A percentile compares a stretch with the other conserved stretches of the same genome.
These are phyloP conservation scores for Nannizzia gypsea DNA, from an alignment of 2,329 filamentous ascomycete species.

Conservation along the genomic window DNA sequence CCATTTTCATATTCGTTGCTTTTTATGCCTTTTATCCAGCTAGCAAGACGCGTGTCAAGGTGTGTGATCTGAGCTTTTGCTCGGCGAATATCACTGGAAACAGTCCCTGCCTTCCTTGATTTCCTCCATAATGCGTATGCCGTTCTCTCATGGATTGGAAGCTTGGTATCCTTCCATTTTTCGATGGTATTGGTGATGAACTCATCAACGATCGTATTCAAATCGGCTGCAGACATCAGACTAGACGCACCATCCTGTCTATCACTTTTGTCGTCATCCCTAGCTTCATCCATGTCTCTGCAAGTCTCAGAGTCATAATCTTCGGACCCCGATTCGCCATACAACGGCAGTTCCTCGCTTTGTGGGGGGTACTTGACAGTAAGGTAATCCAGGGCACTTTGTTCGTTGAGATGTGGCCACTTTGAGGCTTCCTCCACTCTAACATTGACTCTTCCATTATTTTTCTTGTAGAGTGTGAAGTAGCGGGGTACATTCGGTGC, in stretches of 20 bases:
- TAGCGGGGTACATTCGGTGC: slow-evolving; percentile 10
- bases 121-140: slow-evolving; percentile 52
- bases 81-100: slow-evolving; percentile 33
- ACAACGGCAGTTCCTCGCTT: slow-evolving; percentile 37
- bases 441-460: slow-evolving; percentile 17
- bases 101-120: slow-evolving; percentile 36
- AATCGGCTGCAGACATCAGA: slow-evolving; percentile 35
- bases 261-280: slow-evolving; percentile 21
- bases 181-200: slow-evolving; percentile 41
- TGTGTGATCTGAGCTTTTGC: slow-evolving; percentile 34
- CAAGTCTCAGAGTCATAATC: slow-evolving; percentile 49
- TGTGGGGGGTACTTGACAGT: slow-evolving; percentile 35
- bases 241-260: slow-evolving; percentile 10
- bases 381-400: slow-evolving; percentile 22
- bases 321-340: slow-evolving; percentile 44
- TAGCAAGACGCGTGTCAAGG: slow-evolving; percentile 44
- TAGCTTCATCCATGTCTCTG: slow-evolving; percentile 50
- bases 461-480: slow-evolving; percentile 24
- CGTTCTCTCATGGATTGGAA: slow-evolving; percentile 43
- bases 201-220: slow-evolving; percentile 44
- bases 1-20: slow-evolving; percentile 42
- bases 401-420: slow-evolving; percentile 20
- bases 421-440: slow-evolving; percentile 20
- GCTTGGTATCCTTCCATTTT: slow-evolving; percentile 48
- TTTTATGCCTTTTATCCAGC: slow-evolving; percentile 43